Evolutionary conservation across 2,329 filamentous ascomycete species (phyloP).

Genomic region (Scedosporium minutisporum): DNA sequence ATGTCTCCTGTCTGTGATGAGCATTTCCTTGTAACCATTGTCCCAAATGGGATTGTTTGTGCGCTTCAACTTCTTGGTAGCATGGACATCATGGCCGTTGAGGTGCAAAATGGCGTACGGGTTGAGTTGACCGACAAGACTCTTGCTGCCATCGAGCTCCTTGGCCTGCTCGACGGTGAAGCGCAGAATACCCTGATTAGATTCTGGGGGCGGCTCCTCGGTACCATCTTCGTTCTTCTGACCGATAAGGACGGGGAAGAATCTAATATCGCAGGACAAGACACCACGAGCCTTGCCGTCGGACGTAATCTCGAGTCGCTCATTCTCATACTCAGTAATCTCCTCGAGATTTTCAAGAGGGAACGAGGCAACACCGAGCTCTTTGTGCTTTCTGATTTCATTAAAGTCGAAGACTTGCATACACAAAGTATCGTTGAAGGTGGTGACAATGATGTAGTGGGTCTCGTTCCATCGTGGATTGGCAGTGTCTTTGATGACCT

Average conservation of each 20-base stretch:
- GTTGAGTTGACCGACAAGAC: conserved; percentile 80
- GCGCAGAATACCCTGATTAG: conserved; percentile 85
- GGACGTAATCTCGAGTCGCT: conserved; percentile 72
- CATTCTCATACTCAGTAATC: conserved; percentile 68
- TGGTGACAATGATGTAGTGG: conserved; percentile 88
- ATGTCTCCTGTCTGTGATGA: conserved; percentile 86
- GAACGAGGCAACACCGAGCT: conserved; percentile 76
- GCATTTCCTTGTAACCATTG: conserved; percentile 82
- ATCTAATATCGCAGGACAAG: conserved; percentile 73
- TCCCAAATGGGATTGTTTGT: conserved; percentile 98
- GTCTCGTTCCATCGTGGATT: conserved; percentile 96
- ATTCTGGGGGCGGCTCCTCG: conserved; percentile 70
- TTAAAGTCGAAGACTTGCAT: conserved; percentile 88
- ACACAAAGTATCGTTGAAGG: conserved; percentile 78
- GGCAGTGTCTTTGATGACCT: conserved; percentile 72
- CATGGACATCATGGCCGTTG: conserved; percentile 84
- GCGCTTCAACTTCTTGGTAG: conserved; percentile 85
- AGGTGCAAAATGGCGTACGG: conserved; percentile 83
- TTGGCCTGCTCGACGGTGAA: conserved; percentile 95
- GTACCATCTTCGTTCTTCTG: conserved; percentile 66
- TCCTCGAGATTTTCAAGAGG: conserved; percentile 73
- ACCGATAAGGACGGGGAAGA: conserved; percentile 84
- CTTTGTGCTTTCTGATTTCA: conserved; percentile 92
- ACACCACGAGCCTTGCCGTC: conserved; percentile 78
- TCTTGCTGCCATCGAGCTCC: conserved; percentile 87